Conservation (phyloP, 441 rosid genomes). For the Flueggea neowawraea region DNA sequence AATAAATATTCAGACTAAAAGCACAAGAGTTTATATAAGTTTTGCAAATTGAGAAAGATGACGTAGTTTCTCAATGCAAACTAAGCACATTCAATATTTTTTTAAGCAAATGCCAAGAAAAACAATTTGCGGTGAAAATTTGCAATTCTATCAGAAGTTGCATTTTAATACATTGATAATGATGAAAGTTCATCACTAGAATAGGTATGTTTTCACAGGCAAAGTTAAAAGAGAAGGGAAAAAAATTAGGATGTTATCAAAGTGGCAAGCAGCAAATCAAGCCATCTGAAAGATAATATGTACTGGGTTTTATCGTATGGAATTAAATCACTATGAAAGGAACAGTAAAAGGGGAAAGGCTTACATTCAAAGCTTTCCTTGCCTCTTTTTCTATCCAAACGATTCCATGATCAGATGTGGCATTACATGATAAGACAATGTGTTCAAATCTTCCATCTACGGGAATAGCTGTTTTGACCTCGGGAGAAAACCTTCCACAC, state of each 20-base stretch:
- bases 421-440: conserved; percentile 83
- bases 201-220: too few species aligned
- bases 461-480: conserved; percentile 93
- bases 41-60: too few species aligned
- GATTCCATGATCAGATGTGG: conserved; percentile 89
- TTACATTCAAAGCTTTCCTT: conserved; percentile 66
- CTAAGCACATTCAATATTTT: too few species aligned
- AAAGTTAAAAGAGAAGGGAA: too few species aligned
- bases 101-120: too few species aligned
- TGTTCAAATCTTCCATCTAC: conserved; percentile 97
- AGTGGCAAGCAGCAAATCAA: neutral
- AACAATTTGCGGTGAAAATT: too few species aligned
- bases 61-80: too few species aligned
- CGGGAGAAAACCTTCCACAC: conserved; percentile 96
- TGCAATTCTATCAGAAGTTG: too few species aligned
- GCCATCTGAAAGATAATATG: neutral
- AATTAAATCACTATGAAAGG: neutral
- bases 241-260: too few species aligned
- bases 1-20: neutral
- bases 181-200: too few species aligned
- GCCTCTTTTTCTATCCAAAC: conserved; percentile 88
- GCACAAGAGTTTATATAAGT: neutral
- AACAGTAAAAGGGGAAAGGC: neutral
- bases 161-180: too few species aligned
- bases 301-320: neutral